A percentile compares a stretch with the other conserved stretches of the same genome.
phyloP scores from a whole-genome alignment of 2,329 filamentous ascomycete genomes.

The Cladophialophora yegresii region DNA sequence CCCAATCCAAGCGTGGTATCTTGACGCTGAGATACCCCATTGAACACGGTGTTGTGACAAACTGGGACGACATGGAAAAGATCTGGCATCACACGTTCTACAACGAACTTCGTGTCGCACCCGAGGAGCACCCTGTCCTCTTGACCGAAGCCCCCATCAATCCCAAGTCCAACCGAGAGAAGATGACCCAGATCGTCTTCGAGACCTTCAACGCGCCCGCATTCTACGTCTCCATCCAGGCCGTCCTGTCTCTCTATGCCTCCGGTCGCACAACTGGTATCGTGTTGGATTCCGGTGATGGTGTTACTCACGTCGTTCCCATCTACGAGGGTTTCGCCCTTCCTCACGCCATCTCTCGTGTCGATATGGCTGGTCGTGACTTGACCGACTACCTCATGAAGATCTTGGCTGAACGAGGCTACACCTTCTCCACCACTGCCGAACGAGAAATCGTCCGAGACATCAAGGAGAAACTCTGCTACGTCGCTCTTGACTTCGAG shows the following conservation, averaged over 20 bases:
- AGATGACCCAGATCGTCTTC: slow-evolving; percentile 99
- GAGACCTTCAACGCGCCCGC: slow-evolving; percentile 99
- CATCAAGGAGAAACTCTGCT: slow-evolving; percentile 99
- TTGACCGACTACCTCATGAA: slow-evolving; percentile 99
- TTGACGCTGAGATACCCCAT: slow-evolving; percentile 99
- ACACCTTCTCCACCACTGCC: slow-evolving; percentile 99
- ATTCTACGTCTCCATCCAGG: slow-evolving; percentile 99
- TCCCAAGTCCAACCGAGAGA: slow-evolving; percentile 99
- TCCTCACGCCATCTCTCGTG: slow-evolving; percentile 99
- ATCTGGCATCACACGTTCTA: slow-evolving; percentile 99
- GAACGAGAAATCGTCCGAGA: slow-evolving; percentile 99
- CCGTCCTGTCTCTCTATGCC: slow-evolving; percentile 97
- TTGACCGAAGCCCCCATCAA: slow-evolving; percentile 99
- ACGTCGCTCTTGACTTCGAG: slow-evolving; percentile 99
- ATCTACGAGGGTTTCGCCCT: slow-evolving; percentile 99
- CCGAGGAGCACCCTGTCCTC: slow-evolving; percentile 99
- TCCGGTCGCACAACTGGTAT: slow-evolving; percentile 99
- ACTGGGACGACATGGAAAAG: slow-evolving; percentile 99
- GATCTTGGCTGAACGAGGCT: slow-evolving; percentile 98
- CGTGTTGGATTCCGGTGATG: slow-evolving; percentile 99
- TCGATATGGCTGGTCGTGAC: slow-evolving; percentile 99
- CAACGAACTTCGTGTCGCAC: slow-evolving; percentile 99
- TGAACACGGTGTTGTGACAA: slow-evolving; percentile 99
- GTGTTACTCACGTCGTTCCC: slow-evolving; percentile 99
- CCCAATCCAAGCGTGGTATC: slow-evolving; percentile 99